Base-by-base conservation (phyloP, 345 rosid genomes). In the Hirschfeldia incana region DNA sequence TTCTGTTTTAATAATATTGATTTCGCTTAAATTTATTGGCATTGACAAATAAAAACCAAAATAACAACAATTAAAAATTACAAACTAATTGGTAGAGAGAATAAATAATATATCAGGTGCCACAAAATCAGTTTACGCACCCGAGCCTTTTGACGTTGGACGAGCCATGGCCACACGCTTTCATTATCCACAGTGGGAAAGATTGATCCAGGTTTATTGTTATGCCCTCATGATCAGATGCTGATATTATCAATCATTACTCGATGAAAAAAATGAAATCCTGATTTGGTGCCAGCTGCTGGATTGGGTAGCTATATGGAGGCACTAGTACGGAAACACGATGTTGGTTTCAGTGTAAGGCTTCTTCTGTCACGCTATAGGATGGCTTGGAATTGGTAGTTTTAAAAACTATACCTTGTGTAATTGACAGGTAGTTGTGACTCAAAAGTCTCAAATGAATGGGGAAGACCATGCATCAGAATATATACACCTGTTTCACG, bases 261-360 rank as follows among this genome's bases (percentile, higher is more conserved):
- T 34, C 37, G 37, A 34, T 34, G 44, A 46, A 2, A 37, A 28
- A 6, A 28, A 6, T 28, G 46, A 39, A 39, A 39, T 81, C 51
- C 59, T 80, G 11, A 68, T 81, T 82, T 65, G 78, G 70, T 79
- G 77, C 89, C 37, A 95, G 99, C 94, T 87, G 90, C 99, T 76
- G 97, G 98, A 67, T 85, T 95, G 79, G 97, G 99, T 81, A 91
- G 88, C 89, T 90, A 93, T 72, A 96, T 95, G 69, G 99, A 95
- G 85, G 93, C 96, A 21, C 90, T 91, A 78, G 92, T 91, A 80
- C 85, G 92, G 74, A 95, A 90, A 79, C 97, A 91, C 68, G 99
- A 95, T 70, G 86, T 90, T 73, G 91, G 88, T 77, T 93, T 91
- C 81, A 90, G 90, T 81, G 99, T 95, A 89, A 67, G 85, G 81